These are phyloP conservation scores for Carnegiea gigantea DNA, from an alignment of 179 eudicot species.

Conservation along the genomic window DNA sequence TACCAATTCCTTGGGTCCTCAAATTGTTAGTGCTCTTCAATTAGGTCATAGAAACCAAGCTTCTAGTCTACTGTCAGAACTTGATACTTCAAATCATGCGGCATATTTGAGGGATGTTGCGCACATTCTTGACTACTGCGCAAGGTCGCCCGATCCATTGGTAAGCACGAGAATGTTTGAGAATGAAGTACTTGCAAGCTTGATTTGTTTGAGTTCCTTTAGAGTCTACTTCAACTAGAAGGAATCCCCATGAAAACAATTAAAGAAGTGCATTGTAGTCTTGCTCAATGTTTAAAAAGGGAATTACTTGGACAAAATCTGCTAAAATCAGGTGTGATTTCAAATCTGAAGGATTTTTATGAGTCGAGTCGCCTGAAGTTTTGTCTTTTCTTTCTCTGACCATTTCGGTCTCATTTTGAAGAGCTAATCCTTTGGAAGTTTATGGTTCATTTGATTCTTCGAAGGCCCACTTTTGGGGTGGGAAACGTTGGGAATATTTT, in stretches of 20 bases:
- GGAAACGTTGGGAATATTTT: not conserved
- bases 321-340: not conserved
- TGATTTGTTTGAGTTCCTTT: not conserved
- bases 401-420: no score
- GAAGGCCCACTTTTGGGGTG: no score
- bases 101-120: conserved; percentile 47
- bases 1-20: conserved; percentile 39
- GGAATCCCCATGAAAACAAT: not conserved
- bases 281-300: not conserved
- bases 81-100: conserved; percentile 28
- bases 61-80: conserved; percentile 51
- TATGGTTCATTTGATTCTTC: not conserved
- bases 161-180: conserved; percentile 38
- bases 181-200: not conserved
- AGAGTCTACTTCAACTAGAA: not conserved
- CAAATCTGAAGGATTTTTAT: not conserved
- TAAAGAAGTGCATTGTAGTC: not conserved
- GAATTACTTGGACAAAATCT: not conserved
- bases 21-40: conserved; percentile 70
- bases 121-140: conserved; percentile 63
- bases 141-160: conserved; percentile 73
- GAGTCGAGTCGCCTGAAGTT: no score
- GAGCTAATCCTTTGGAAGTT: not conserved
- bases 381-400: no score
- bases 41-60: conserved; percentile 69